Evolutionary conservation across 306 rosid genomes (phyloP).

Genomic region (Chamaecrista fasciculata): DNA sequence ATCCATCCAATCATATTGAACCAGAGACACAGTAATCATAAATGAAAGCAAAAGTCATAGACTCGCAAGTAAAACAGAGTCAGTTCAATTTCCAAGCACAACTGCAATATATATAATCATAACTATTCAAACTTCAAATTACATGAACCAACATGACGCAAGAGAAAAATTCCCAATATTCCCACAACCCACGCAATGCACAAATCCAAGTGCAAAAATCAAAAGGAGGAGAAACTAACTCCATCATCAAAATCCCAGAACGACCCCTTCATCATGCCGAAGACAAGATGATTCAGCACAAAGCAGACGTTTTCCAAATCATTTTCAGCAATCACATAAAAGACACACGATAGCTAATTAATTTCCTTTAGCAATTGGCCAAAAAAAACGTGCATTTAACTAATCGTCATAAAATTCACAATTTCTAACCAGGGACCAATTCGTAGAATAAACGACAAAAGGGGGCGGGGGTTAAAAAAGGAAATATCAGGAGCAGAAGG

Average conservation of each 20-base stretch:
- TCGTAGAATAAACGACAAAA: neutral
- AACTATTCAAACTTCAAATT: neutral
- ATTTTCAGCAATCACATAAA: neutral
- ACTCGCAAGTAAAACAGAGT: no score
- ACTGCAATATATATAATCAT: neutral
- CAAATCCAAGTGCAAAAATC: neutral
- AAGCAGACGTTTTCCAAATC: neutral
- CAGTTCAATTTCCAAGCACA: neutral
- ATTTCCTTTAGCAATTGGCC: neutral
- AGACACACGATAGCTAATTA: neutral
- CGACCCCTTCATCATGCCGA: no score
- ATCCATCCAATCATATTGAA: neutral
- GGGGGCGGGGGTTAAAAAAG: neutral
- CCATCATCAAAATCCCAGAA: neutral
- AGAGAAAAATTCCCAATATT: neutral
- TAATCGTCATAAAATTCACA: neutral
- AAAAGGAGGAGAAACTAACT: neutral
- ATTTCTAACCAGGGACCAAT: neutral
- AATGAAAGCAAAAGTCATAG: neutral
- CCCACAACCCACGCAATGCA: neutral
- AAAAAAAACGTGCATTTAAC: neutral
- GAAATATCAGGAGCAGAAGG: neutral
- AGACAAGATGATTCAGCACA: neutral
- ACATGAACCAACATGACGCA: neutral
- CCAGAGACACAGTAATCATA: neutral